Conservation (phyloP, 2,329 filamentous ascomycete species). For the Calonectria honghensis region DNA sequence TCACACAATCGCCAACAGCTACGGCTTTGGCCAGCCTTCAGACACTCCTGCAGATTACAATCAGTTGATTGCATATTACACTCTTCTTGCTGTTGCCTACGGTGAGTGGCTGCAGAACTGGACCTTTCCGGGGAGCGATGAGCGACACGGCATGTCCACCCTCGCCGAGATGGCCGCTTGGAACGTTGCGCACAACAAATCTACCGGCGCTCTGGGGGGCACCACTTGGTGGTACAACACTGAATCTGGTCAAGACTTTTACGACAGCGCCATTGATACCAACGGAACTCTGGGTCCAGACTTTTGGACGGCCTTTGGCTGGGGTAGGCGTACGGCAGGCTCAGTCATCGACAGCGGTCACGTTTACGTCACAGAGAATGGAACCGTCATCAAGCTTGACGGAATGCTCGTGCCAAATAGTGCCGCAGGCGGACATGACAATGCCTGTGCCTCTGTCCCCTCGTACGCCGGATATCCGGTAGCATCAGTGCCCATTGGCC, state of each 20-base stretch:
- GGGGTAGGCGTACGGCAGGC: constrained; percentile 30
- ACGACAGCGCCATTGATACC: constrained; percentile 34
- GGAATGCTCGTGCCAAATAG: constrained; percentile 36
- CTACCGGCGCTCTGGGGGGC: constrained; percentile 44
- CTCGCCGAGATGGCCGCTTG: constrained; percentile 45
- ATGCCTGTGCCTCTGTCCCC: constrained; percentile 31
- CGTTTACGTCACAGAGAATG: constrained; percentile 12
- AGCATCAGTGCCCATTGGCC: constrained; percentile 30
- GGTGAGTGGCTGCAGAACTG: constrained; percentile 47
- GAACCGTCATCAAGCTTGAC: constrained; percentile 35
- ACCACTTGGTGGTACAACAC: constrained; percentile 48
- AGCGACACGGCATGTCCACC: constrained; percentile 41
- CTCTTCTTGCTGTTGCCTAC: constrained; percentile 47
- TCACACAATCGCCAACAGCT: constrained; percentile 36
- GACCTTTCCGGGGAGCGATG: constrained; percentile 41
- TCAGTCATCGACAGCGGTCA: constrained; percentile 27
- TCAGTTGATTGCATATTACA: constrained; percentile 42
- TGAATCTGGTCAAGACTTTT: constrained; percentile 40
- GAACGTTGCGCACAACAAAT: constrained; percentile 46
- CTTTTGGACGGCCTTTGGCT: constrained; percentile 37
- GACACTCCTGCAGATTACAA: constrained; percentile 31
- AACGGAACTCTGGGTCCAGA: constrained; percentile 31
- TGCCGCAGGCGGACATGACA: constrained; percentile 12
- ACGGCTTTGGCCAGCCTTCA: constrained; percentile 41
- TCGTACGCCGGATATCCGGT: constrained; percentile 39